phyloP scores from a whole-genome alignment of 768 basidiomycete species.

The Tylopilus felleus region DNA sequence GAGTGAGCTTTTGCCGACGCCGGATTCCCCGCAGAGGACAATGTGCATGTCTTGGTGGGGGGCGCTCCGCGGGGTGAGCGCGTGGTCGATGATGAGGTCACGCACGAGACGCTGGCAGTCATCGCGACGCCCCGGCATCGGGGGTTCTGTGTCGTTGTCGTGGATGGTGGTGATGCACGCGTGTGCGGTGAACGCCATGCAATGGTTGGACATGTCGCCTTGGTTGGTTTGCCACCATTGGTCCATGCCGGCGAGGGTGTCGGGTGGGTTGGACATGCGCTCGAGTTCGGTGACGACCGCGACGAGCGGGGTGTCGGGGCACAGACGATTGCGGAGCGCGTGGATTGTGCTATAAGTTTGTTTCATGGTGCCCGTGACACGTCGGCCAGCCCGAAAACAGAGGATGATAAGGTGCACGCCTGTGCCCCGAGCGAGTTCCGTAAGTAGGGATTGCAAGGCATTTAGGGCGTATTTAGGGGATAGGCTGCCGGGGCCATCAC shows the following conservation, averaged over 20 bases:
- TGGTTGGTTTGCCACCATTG: conserved; percentile 22
- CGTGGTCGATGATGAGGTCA: conserved; percentile 21
- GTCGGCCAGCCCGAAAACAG: conserved; percentile 19
- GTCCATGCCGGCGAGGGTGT: conserved; percentile 19
- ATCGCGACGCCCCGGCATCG: conserved; percentile 17
- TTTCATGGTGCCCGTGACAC: conserved; percentile 19
- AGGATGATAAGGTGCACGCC: conserved; percentile 23
- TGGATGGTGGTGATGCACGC: conserved; percentile 25
- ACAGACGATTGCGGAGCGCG: conserved; percentile 15
- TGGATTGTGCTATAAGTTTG: conserved; percentile 18
- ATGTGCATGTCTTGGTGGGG: conserved; percentile 27
- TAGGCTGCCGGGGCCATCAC: conserved; percentile 4
- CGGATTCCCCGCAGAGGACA: conserved; percentile 42
- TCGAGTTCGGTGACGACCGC: conserved; percentile 23
- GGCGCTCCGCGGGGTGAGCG: conserved; percentile 19
- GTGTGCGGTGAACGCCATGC: conserved; percentile 17
- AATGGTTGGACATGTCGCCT: conserved; percentile 1
- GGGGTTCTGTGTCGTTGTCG: conserved; percentile 17
- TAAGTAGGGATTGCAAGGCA: conserved; percentile 22
- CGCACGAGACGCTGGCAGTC: conserved; percentile 24
- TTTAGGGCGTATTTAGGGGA: conserved; percentile 13
- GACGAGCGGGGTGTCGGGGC: conserved; percentile 18
- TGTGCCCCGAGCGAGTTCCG: conserved; percentile 12
- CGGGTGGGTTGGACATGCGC: background rate
- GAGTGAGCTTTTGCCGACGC: conserved; percentile 33